Percentiles rank a stretch among this genome's conserved stretches.
Evolutionary conservation across 1,139 yeast species (phyloP).

Genomic region (Kodamaea arcana): DNA sequence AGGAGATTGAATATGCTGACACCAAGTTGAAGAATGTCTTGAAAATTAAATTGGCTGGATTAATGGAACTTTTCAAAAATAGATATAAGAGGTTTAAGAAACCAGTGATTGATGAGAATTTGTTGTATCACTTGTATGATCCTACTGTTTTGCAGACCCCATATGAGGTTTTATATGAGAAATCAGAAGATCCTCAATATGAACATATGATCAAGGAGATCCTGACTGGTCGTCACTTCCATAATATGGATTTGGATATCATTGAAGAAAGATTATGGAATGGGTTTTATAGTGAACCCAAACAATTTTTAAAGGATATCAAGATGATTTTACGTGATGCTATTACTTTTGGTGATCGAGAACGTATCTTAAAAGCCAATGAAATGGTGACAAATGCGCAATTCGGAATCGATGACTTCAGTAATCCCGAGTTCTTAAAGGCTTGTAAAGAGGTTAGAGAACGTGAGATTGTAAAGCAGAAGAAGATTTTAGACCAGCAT

Average conservation of each 20-base stretch:
- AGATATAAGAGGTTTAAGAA: conserved; percentile 87
- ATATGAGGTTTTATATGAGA: conserved; percentile 49
- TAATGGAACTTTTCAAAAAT: conserved; percentile 84
- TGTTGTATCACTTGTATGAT: conserved; percentile 73
- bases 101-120: conserved; percentile 79
- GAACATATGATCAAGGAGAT: conserved; percentile 74
- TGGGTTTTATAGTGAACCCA: conserved; percentile 91
- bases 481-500: conserved; percentile 41
- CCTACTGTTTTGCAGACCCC: conserved; percentile 41
- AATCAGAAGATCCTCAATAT: conserved; percentile 47
- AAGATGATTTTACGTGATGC: conserved; percentile 82
- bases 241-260: conserved; percentile 90
- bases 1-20: conserved; percentile 64
- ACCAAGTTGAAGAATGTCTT: conserved; percentile 78
- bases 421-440: conserved; percentile 63
- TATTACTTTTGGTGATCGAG: conserved; percentile 72
- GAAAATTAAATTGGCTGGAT: conserved; percentile 78
- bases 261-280: conserved; percentile 96
- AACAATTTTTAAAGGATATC: conserved; percentile 80
- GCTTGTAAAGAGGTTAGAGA: conserved; percentile 73
- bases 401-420: conserved; percentile 89
- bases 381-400: conserved; percentile 97
- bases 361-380: conserved; percentile 79
- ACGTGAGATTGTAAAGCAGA: conserved; percentile 61
- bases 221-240: conserved; percentile 65